These are phyloP conservation scores for Logfia minima DNA, from an alignment of 129 eudicot genomes.

Conservation along the genomic window DNA sequence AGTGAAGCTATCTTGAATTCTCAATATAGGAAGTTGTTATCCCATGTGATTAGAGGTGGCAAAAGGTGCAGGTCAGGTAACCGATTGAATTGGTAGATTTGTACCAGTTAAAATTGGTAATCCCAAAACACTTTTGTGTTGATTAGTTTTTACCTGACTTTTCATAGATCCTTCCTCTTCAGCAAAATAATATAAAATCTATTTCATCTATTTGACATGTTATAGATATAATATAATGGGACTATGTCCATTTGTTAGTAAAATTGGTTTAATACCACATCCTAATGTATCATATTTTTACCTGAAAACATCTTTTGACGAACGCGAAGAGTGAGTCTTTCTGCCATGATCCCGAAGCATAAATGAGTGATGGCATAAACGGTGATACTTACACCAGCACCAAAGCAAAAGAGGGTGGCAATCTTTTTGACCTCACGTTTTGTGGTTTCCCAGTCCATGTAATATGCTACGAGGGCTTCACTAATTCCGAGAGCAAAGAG, in stretches of 20 bases:
- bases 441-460: conserved; percentile 97
- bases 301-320: conserved; percentile 96
- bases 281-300: conserved; percentile 15
- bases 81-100: too few species aligned
- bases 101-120: too few species aligned
- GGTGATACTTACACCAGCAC: conserved; percentile 69
- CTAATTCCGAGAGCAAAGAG: conserved; percentile 98
- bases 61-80: too few species aligned
- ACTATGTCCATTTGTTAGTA: too few species aligned
- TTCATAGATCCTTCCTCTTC: too few species aligned
- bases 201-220: too few species aligned
- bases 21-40: background rate
- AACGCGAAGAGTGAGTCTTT: conserved; percentile 95
- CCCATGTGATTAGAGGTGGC: too few species aligned
- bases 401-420: conserved; percentile 74
- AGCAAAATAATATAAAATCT: too few species aligned
- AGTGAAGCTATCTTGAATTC: background rate
- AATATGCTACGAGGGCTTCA: conserved; percentile 95
- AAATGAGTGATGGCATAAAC: conserved; percentile 73
- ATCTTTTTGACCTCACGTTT: conserved; percentile 77
- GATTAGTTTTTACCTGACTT: too few species aligned
- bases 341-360: conserved; percentile 94
- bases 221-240: too few species aligned
- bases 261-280: too few species aligned
- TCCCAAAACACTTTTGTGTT: too few species aligned